Percentiles rank a stretch among this genome's conserved stretches.
These are phyloP conservation scores for Kalaharituber pfeilii DNA, from an alignment of 2,329 filamentous ascomycete species.

Conservation along the genomic window DNA sequence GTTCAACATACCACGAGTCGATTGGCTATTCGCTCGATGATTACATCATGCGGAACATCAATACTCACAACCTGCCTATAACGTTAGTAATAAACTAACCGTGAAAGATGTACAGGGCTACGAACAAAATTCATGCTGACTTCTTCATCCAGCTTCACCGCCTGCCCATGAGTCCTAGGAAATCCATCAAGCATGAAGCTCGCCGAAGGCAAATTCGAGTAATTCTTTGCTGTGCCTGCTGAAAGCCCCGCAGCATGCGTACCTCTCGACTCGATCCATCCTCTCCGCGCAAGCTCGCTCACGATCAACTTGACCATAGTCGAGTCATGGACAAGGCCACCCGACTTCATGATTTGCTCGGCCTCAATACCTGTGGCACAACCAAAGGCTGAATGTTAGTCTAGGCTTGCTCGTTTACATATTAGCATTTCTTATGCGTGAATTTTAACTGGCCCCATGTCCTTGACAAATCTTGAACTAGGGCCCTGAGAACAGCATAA, in stretches of 20 bases:
- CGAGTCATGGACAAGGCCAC: constrained; percentile 76
- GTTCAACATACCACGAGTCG: constrained; percentile 53
- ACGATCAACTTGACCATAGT: constrained; percentile 86
- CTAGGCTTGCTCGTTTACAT: no score
- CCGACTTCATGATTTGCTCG: constrained; percentile 70
- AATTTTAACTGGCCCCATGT: no score
- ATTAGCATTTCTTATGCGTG: no score
- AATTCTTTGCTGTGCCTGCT: constrained; percentile 22
- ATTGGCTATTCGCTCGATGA: constrained; percentile 74
- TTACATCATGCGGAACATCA: constrained; percentile 64
- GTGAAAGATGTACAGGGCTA: background rate
- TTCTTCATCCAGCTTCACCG: constrained; percentile 55
- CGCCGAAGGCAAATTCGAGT: constrained; percentile 27
- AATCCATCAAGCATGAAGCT: constrained; percentile 76
- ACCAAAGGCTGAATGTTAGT: no score
- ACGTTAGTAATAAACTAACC: constrained; percentile 8
- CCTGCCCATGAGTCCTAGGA: constrained; percentile 71
- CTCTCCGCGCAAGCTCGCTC: constrained; percentile 66
- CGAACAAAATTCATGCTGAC: constrained; percentile 86
- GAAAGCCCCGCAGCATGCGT: constrained; percentile 17
- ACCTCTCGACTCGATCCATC: constrained; percentile 45
- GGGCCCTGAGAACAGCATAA: no score
- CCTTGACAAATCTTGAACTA: no score
- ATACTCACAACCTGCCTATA: constrained; percentile 22
- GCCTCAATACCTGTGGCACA: constrained; percentile 82